These are phyloP conservation scores for Plicaturopsis crispa DNA, from an alignment of 768 basidiomycete species.

Conservation along the genomic window DNA sequence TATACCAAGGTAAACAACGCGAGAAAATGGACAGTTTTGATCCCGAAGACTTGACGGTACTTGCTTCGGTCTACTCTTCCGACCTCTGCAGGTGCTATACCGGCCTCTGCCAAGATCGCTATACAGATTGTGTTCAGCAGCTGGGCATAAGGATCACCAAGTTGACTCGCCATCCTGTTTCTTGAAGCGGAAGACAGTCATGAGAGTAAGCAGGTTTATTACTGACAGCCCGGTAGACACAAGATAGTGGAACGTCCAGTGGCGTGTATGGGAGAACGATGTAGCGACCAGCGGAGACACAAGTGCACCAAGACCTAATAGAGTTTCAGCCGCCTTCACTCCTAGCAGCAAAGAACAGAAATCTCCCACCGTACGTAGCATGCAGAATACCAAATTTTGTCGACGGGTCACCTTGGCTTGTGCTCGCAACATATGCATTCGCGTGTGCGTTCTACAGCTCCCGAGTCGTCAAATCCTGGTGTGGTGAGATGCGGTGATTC, in stretches of 20 bases:
- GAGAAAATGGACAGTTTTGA: constrained; percentile 28
- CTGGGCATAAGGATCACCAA: neutral
- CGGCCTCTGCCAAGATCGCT: constrained; percentile 20
- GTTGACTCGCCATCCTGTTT: constrained; percentile 19
- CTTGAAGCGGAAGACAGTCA: constrained; percentile 18
- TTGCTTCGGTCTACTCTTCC: constrained; percentile 20
- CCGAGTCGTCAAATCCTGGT: neutral
- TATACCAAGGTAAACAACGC: constrained; percentile 33
- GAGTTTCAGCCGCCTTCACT: neutral
- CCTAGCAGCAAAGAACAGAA: neutral
- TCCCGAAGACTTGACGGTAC: constrained; percentile 25
- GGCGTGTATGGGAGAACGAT: constrained; percentile 23
- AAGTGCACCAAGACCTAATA: constrained; percentile 28
- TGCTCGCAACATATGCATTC: neutral
- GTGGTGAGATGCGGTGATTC: neutral
- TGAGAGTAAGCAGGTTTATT: constrained; percentile 10
- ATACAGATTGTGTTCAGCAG: constrained; percentile 2
- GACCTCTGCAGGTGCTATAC: constrained; percentile 20
- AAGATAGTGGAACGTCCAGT: constrained; percentile 38
- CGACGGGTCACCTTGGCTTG: neutral
- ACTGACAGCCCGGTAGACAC: constrained; percentile 21
- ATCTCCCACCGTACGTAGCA: constrained; percentile 15
- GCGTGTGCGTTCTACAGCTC: neutral
- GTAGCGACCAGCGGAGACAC: constrained; percentile 32
- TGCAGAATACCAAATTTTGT: constrained; percentile 18